Conservation (phyloP, 139 green algal species). For the Coelastrella sp. region DNA sequence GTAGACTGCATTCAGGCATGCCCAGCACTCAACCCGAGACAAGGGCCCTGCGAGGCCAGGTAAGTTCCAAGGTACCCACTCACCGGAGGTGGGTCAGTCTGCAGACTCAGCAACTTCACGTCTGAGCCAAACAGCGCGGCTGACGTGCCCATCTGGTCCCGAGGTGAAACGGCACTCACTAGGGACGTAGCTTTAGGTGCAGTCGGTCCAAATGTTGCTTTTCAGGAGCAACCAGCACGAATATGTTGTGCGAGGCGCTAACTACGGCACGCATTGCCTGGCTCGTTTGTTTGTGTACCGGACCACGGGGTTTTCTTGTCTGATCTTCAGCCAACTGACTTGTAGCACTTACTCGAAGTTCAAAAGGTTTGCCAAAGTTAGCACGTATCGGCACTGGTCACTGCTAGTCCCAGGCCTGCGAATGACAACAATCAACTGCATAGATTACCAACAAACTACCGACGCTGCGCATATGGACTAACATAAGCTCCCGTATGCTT, state of each 20-base stretch:
- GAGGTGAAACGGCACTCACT: neutral
- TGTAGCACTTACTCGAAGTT: no score
- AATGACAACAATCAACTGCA: neutral
- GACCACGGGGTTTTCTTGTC: no score
- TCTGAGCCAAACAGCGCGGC: constrained; percentile 9
- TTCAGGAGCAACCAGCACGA: no score
- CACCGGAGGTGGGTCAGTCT: constrained; percentile 33
- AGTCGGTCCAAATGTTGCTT: no score
- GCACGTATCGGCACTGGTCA: neutral
- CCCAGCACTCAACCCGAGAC: no score
- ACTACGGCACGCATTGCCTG: no score
- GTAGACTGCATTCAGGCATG: no score
- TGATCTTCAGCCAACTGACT: no score
- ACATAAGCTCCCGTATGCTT: constrained; percentile 2
- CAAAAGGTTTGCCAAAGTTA: neutral
- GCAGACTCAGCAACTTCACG: constrained; percentile 10
- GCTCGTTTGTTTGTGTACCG: no score
- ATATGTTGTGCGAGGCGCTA: no score
- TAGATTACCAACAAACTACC: neutral
- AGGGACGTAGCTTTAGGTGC: no score
- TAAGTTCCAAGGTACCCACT: neutral
- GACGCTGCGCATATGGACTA: constrained; percentile 18
- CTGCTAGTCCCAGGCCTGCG: neutral
- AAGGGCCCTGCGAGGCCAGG: no score
- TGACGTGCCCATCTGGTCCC: neutral